Base-by-base conservation (phyloP, 257 asterid species). In the Cordia subcordata region DNA sequence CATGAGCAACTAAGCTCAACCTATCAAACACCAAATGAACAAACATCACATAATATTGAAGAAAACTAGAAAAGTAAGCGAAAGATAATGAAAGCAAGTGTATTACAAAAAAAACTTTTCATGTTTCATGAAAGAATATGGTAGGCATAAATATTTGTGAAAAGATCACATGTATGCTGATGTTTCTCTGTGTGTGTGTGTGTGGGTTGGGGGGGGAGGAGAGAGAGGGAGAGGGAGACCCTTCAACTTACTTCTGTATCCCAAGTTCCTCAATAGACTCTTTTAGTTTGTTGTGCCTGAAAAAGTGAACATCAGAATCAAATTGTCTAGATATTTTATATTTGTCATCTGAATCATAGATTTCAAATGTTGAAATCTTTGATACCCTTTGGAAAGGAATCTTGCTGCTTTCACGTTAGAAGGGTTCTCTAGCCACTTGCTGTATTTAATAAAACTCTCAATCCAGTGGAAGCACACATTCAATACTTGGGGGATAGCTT, bases 391-490 rank as follows among this genome's bases (percentile, higher is more conserved):
- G 42, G 97, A 85, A 67, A 93, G 89, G 71, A 84, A 93, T 75
- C 81, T 78, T 51, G 99, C 94, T 50, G 96, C 97, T 85, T 89
- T 93, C 50, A 85, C 86, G 52, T 83, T 84, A 60, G 95, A 75
- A 22, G 95, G 94, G 68, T 69, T 81, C 76, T 89, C 86, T 66
- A 86, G 83, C 97, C 96, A 93, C 77, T 76, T 83, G 74, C 99
- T 86, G 80, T 93, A 82, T 75, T 86, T 93, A 59, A 89, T 86
- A 68, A 93, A 93, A 75, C 88, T 89, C 84, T 77, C 83, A 47
- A 83, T 83, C 99, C 99, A 93, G 85, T 93, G 82, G 60, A 83
- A 86, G 77, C 99, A 93, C 60, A 86, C 92, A 45, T 78, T 82
- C 64, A 93, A 72, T 14, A 81, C 95, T 71, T 82, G 21, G 40